Evolutionary conservation across 257 asterid genomes (phyloP), one percentile per base, ranked within the genome.

Genomic region (Ligustrum vulgare): DNA sequence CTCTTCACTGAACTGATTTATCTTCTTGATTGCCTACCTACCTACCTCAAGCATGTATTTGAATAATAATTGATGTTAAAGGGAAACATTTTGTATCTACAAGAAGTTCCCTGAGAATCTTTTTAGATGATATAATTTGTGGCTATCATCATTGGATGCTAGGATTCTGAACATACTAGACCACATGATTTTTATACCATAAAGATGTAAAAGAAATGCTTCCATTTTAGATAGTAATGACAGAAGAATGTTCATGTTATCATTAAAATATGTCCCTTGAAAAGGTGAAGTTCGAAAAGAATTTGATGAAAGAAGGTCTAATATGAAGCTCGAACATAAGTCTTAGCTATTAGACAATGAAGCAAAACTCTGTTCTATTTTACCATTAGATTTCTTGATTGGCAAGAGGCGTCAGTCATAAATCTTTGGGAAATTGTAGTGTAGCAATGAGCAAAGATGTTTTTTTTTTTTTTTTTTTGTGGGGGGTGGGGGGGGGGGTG

Each of bases 1-100:
- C 32, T 37, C 39, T 20, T 76, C 56, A 2, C 25, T 62, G 62
- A 62, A 23, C 39, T 51, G 62, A 70, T 41, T 28, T 22, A 41
- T 34, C 67, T 71, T 49, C 67, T 49, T 72, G 73, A 23, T 65
- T 71, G 12, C 64, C 64, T n/a, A 4, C 64, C 64, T n/a, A 4
- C 64, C 64, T n/a, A 4, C 12, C 64, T 20, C 32, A 20, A 56
- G 12, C 18, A 60, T 25, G 15, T 56, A n/a, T 25, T 23, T 23
- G 67, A 25, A 25, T 60, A 60, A 60, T 60, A 60, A 56, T 8
- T 8, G 35, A 60, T 23, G 67, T 60, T 60, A 35, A 10, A 60
- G 31, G 34, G 33, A 35, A 23, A 8, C 67, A 60, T 60, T 25
- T 28, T 23, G 5, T 25, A 8, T 58, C 32, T 58, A 58, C 31